These are phyloP conservation scores for Kwoniella mangroviensis DNA, from an alignment of 768 basidiomycete species.

Conservation along the genomic window DNA sequence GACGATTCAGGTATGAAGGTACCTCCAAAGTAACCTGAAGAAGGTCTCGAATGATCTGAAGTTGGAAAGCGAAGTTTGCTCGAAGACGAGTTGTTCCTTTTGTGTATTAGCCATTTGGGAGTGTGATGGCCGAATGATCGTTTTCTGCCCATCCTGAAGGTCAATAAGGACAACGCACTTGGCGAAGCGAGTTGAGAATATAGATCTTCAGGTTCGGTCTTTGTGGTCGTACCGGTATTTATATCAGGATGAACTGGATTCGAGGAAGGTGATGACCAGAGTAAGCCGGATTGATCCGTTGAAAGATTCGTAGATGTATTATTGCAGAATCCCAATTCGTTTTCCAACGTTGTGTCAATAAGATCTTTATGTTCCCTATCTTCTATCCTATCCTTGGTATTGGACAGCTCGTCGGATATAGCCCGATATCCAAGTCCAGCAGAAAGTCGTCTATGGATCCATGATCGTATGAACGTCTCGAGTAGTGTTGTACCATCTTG, in stretches of 20 bases:
- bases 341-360: background rate
- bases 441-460: constrained; percentile 19
- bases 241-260: background rate
- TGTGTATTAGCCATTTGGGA: constrained; percentile 19
- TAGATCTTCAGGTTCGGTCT: background rate
- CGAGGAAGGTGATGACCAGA: constrained; percentile 11
- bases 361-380: background rate
- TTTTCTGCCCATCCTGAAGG: constrained; percentile 16
- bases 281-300: constrained; percentile 20
- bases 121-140: background rate
- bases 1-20: background rate
- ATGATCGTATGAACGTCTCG: constrained; percentile 1
- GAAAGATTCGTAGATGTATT: background rate
- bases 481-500: background rate
- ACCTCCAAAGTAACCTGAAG: background rate
- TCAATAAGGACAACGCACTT: background rate
- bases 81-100: constrained; percentile 12
- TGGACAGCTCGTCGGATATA: constrained; percentile 5
- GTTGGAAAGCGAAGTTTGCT: constrained; percentile 1
- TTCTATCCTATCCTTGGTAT: background rate
- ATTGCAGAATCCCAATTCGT: background rate
- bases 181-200: constrained; percentile 9
- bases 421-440: constrained; percentile 7
- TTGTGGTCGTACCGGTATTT: constrained; percentile 4
- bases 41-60: constrained; percentile 5